Percentiles rank a stretch among this genome's conserved stretches.
Conservation (phyloP, 495 filamentous ascomycete genomes). For the Clavariopsis aquatica region DNA sequence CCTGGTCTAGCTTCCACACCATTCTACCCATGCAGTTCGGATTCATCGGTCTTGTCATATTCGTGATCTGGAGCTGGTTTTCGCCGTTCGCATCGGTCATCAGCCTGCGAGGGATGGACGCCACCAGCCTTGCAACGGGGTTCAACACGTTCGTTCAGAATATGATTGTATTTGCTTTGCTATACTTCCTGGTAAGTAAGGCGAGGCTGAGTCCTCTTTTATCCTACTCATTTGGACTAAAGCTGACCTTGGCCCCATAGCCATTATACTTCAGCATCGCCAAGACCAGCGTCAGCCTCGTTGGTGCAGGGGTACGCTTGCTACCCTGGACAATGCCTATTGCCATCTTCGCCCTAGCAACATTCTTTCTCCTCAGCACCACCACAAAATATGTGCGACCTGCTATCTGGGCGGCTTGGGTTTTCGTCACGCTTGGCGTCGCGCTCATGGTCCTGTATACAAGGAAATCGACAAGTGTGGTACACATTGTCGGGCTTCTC, state of each 20-base stretch:
- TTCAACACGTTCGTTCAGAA: conserved; percentile 54
- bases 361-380: conserved; percentile 44
- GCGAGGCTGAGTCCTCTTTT: not conserved
- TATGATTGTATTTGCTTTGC: conserved; percentile 52
- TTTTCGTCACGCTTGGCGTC: conserved; percentile 49
- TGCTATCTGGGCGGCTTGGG: conserved; percentile 56
- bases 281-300: conserved; percentile 51
- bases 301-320: conserved; percentile 58
- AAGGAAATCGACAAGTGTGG: conserved; percentile 44
- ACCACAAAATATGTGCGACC: conserved; percentile 49
- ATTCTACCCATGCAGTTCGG: conserved; percentile 43
- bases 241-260: conserved; percentile 14
- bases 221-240: not conserved
- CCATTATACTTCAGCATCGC: conserved; percentile 65
- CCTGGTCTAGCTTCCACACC: conserved; percentile 51
- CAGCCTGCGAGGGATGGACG: conserved; percentile 51
- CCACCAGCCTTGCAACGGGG: conserved; percentile 48
- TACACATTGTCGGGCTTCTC: conserved; percentile 51
- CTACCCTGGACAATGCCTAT: conserved; percentile 59
- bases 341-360: conserved; percentile 45
- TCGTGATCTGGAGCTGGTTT: conserved; percentile 31
- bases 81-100: conserved; percentile 54
- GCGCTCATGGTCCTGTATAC: conserved; percentile 51
- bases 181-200: conserved; percentile 56
- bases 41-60: conserved; percentile 34